Evolutionary conservation across 2,329 filamentous ascomycete species (phyloP).

Genomic region (Mollisia scopiformis): DNA sequence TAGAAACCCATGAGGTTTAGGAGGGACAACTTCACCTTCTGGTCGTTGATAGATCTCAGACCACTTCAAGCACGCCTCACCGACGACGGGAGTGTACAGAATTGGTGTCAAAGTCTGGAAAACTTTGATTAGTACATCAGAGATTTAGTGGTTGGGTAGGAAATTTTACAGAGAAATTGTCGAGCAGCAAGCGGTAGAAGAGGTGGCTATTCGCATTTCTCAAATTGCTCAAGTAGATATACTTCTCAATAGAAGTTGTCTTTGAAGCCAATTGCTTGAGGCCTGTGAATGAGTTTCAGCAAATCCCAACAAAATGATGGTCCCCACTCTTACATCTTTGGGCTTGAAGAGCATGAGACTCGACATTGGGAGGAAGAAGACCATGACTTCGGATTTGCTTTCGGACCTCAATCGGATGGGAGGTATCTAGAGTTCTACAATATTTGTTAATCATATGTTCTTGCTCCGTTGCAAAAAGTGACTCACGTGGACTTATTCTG

Average conservation of each 20-base stretch:
- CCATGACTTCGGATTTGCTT: constrained; percentile 31
- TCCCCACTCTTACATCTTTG: constrained; percentile 29
- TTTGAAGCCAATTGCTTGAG: constrained; percentile 35
- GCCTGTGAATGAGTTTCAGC: constrained; percentile 20
- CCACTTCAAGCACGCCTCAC: constrained; percentile 75
- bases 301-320: not conserved
- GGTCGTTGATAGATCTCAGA: constrained; percentile 75
- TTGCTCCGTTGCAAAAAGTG: not conserved
- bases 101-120: constrained; percentile 49
- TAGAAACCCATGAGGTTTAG: no score
- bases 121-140: no score
- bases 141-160: constrained; percentile 11
- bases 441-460: not conserved
- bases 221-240: constrained; percentile 35
- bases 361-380: constrained; percentile 33
- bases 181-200: constrained; percentile 34
- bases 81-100: constrained; percentile 66
- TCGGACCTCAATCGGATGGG: constrained; percentile 29
- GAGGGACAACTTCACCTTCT: constrained; percentile 58
- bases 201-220: constrained; percentile 34
- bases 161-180: constrained; percentile 31
- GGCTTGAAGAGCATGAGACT: constrained; percentile 31
- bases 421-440: constrained; percentile 30
- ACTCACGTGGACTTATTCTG: constrained; percentile 10
- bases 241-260: constrained; percentile 34